Conservation (phyloP, 148 eudicot genomes). For the Chenopodium formosanum region DNA sequence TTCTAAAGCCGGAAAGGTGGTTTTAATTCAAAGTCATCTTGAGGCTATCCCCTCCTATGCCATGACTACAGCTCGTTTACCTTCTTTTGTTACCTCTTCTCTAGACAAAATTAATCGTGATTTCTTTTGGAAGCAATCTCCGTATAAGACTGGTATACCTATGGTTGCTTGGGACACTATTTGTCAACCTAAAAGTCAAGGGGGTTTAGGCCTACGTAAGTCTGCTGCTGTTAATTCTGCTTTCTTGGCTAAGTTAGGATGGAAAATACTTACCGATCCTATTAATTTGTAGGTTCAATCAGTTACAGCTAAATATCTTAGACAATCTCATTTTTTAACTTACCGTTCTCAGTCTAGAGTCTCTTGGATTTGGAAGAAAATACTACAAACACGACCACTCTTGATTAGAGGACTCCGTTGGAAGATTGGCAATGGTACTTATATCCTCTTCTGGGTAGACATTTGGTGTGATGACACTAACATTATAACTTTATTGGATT, state of each 20-base stretch:
- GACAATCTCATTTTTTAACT: background rate
- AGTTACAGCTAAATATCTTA: background rate
- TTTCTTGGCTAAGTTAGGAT: background rate
- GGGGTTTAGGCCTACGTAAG: background rate
- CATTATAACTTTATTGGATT: too few relatives aligned
- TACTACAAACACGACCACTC: background rate
- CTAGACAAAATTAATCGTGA: background rate
- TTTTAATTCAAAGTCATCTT: background rate
- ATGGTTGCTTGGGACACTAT: background rate
- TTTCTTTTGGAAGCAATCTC: background rate
- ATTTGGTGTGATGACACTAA: background rate
- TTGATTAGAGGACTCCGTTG: background rate
- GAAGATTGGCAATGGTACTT: background rate
- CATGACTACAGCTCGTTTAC: background rate
- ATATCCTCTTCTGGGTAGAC: background rate
- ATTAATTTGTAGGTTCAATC: background rate
- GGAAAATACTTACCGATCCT: background rate
- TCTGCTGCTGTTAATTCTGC: background rate
- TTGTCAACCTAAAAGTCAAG: background rate
- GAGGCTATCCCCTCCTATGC: background rate
- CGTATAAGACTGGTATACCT: background rate
- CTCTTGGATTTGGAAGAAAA: background rate
- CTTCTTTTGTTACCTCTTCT: too few relatives aligned
- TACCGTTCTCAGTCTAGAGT: background rate
- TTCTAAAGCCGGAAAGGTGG: background rate